Conservation (phyloP, 164 flowering plant species). For the Euptelea pleiosperma region DNA sequence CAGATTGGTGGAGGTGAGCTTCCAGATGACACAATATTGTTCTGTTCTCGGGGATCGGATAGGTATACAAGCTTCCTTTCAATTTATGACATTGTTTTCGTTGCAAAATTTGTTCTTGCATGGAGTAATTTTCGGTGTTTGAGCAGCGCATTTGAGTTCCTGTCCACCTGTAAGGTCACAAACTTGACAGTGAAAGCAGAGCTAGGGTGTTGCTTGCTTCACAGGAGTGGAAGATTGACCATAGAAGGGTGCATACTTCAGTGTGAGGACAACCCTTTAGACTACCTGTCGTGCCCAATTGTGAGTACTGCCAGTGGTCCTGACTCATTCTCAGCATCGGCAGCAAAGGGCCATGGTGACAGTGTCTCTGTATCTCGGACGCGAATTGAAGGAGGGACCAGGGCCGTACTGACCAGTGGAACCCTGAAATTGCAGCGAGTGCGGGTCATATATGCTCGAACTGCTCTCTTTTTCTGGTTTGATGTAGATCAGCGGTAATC, state of each 20-base stretch:
- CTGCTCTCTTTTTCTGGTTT: slow-evolving; percentile 87
- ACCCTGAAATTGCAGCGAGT: slow-evolving; percentile 75
- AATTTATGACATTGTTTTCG: neutral
- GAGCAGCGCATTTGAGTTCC: slow-evolving; percentile 85
- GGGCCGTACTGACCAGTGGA: slow-evolving; percentile 81
- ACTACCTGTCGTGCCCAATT: slow-evolving; percentile 86
- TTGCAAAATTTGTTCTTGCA: neutral
- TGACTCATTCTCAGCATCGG: slow-evolving; percentile 23
- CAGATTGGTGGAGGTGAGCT: slow-evolving; percentile 93
- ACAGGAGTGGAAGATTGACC: slow-evolving; percentile 83
- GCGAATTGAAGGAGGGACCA: slow-evolving; percentile 92
- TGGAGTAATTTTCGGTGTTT: slow-evolving; percentile 18
- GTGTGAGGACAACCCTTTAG: slow-evolving; percentile 84
- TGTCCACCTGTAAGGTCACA: slow-evolving; percentile 79
- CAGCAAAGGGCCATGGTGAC: slow-evolving; percentile 32
- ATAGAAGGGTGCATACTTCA: slow-evolving; percentile 88
- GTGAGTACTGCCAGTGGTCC: slow-evolving; percentile 60
- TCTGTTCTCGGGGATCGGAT: slow-evolving; percentile 86
- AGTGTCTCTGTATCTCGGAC: slow-evolving; percentile 71
- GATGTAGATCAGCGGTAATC: slow-evolving; percentile 53
- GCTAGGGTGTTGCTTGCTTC: slow-evolving; percentile 97
- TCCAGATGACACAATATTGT: slow-evolving; percentile 83
- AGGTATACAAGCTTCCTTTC: slow-evolving; percentile 45
- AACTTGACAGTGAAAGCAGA: slow-evolving; percentile 88
- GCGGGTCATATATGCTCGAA: slow-evolving; percentile 74